Conservation (phyloP, 169 alveolate species). For the Plasmodium knowlesi region DNA sequence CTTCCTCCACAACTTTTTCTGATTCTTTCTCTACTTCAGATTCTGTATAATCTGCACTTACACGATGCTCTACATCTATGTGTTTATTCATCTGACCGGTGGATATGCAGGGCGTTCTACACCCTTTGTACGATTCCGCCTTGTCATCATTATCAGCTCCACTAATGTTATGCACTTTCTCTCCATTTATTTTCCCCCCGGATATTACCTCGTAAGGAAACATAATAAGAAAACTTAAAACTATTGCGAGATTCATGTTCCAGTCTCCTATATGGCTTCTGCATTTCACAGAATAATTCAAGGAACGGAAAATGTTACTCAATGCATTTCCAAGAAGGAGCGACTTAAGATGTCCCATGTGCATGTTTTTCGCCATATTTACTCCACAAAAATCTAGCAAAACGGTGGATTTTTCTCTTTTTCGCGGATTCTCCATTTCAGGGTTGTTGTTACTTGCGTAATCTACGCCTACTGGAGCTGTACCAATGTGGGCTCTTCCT, state of each 20-base stretch:
- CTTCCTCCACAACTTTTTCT: neutral
- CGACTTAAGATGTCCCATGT: constrained; percentile 85
- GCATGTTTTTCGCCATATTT: constrained; percentile 83
- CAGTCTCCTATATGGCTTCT: constrained; percentile 85
- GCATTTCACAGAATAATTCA: constrained; percentile 73
- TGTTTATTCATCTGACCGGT: neutral
- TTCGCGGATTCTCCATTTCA: neutral
- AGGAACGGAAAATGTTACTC: constrained; percentile 77
- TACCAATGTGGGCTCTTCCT: neutral
- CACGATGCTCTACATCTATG: neutral
- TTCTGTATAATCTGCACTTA: neutral
- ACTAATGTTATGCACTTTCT: neutral
- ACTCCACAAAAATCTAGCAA: constrained; percentile 83
- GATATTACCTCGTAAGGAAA: neutral
- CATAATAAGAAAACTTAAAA: constrained; percentile 33
- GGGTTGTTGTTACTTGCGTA: too few relatives aligned
- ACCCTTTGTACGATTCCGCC: neutral
- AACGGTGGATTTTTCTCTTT: constrained; percentile 1
- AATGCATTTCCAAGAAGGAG: constrained; percentile 80
- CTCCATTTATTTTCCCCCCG: neutral
- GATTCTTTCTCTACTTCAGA: neutral
- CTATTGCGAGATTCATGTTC: constrained; percentile 65
- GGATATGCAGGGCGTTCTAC: neutral
- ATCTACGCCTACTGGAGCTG: neutral
- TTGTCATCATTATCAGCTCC: neutral